These are phyloP conservation scores for Calvatia gigantea DNA, from an alignment of 768 basidiomycete species.

Conservation along the genomic window DNA sequence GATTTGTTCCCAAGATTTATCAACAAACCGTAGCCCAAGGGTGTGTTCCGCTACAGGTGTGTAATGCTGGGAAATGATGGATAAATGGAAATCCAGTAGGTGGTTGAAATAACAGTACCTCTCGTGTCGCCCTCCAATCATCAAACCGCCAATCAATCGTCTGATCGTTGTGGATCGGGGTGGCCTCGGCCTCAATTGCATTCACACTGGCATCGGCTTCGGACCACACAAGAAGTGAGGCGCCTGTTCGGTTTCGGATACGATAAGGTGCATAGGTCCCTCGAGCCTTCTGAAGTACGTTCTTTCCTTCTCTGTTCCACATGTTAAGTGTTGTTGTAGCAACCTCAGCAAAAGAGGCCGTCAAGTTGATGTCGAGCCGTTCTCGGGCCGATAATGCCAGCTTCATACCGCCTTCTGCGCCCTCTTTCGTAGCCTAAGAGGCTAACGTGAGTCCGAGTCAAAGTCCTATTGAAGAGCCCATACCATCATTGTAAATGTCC, in stretches of 20 bases:
- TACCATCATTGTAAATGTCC: constrained; percentile 80
- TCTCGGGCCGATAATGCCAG: constrained; percentile 71
- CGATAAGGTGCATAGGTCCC: constrained; percentile 93
- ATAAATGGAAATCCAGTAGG: not conserved
- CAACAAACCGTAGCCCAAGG: constrained; percentile 80
- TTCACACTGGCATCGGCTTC: constrained; percentile 58
- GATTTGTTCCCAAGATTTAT: constrained; percentile 86
- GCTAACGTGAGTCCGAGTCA: not conserved
- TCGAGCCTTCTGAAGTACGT: constrained; percentile 69
- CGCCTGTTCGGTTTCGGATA: constrained; percentile 88
- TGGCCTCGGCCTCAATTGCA: constrained; percentile 44
- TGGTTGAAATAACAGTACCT: constrained; percentile 45
- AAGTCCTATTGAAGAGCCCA: constrained; percentile 8
- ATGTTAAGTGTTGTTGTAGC: constrained; percentile 69
- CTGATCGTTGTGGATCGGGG: constrained; percentile 70
- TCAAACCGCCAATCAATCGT: constrained; percentile 95
- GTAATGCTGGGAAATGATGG: constrained; percentile 36
- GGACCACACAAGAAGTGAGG: constrained; percentile 81
- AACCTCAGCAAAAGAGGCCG: constrained; percentile 86
- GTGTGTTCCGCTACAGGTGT: constrained; percentile 76
- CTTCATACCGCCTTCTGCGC: constrained; percentile 45
- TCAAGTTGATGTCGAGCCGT: constrained; percentile 87
- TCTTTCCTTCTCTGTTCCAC: constrained; percentile 72
- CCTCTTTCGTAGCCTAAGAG: constrained; percentile 53
- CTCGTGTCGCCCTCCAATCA: constrained; percentile 91